A percentile compares a stretch with the other conserved stretches of the same genome.
These are phyloP conservation scores for Carallia brachiata DNA, from an alignment of 345 rosid species.

Conservation along the genomic window DNA sequence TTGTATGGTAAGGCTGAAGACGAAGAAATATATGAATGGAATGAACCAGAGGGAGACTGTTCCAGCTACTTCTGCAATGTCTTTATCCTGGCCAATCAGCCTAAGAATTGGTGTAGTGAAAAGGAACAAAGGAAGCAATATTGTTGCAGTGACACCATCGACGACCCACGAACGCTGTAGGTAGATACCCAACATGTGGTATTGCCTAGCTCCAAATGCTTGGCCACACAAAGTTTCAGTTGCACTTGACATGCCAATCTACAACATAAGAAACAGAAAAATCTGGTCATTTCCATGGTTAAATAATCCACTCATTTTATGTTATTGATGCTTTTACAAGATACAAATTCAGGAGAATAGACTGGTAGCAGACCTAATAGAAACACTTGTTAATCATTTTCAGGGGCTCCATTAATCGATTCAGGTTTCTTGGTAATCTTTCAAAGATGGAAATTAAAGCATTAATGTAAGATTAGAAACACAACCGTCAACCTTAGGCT, in stretches of 20 bases:
- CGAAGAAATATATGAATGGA: constrained; percentile 40
- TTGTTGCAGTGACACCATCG: constrained; percentile 27
- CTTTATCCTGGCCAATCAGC: constrained; percentile 38
- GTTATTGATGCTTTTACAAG: no score
- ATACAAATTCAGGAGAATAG: no score
- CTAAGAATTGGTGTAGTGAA: constrained; percentile 39
- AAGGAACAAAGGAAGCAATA: constrained; percentile 43
- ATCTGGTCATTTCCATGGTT: background rate
- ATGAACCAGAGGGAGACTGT: constrained; percentile 49
- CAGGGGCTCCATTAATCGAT: background rate
- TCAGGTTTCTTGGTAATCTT: background rate
- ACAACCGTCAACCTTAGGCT: background rate
- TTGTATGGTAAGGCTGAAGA: constrained; percentile 45
- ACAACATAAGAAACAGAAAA: background rate
- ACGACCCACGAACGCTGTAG: constrained; percentile 59
- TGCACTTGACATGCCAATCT: constrained; percentile 65
- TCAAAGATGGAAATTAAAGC: background rate
- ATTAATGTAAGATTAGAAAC: background rate
- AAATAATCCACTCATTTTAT: no score
- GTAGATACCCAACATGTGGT: constrained; percentile 61
- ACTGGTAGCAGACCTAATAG: background rate
- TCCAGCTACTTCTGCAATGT: constrained; percentile 40
- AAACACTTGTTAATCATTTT: background rate
- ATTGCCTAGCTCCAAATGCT: constrained; percentile 58
- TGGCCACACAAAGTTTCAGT: constrained; percentile 63